phyloP scores from a whole-genome alignment of 805 yeast genomes.

The Zygosaccharomyces kombuchaensis region DNA sequence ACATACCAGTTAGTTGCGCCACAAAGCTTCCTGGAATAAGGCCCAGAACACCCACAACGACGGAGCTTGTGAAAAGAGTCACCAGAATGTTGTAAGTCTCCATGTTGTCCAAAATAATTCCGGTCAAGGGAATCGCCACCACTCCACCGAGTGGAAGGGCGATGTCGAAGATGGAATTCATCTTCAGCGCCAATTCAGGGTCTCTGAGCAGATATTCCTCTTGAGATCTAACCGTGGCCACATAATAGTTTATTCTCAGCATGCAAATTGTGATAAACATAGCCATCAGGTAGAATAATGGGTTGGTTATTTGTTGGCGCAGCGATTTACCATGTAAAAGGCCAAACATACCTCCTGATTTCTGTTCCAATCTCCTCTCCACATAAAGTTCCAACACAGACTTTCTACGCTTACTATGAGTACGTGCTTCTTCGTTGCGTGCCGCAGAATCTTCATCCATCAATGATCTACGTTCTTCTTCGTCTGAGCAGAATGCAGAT shows the following conservation, averaged over 20 bases:
- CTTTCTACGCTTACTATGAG: slow-evolving; percentile 35
- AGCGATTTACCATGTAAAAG: slow-evolving; percentile 63
- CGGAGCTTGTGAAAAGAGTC: slow-evolving; percentile 50
- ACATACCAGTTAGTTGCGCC: slow-evolving; percentile 64
- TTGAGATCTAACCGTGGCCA: slow-evolving; percentile 83
- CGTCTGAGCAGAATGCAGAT: slow-evolving; percentile 45
- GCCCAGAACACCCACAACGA: slow-evolving; percentile 68
- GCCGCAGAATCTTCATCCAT: slow-evolving; percentile 17
- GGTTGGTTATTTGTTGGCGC: slow-evolving; percentile 43
- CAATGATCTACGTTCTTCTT: slow-evolving; percentile 35
- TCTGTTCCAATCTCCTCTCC: slow-evolving; percentile 47
- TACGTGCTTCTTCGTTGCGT: slow-evolving; percentile 6
- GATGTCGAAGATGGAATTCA: slow-evolving; percentile 76
- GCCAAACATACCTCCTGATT: slow-evolving; percentile 69
- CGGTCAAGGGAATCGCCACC: slow-evolving; percentile 81
- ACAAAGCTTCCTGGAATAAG: slow-evolving; percentile 42
- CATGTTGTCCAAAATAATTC: slow-evolving; percentile 69
- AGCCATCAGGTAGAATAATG: slow-evolving; percentile 79
- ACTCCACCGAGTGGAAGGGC: slow-evolving; percentile 89
- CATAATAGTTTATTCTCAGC: slow-evolving; percentile 88
- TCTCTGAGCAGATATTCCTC: slow-evolving; percentile 64
- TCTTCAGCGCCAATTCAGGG: slow-evolving; percentile 44
- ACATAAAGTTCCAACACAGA: slow-evolving; percentile 66
- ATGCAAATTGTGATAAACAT: slow-evolving; percentile 79
- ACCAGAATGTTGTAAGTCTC: slow-evolving; percentile 54